Percentiles rank a stretch among this genome's conserved stretches.
These are phyloP conservation scores for Pyrus betulifolia DNA, from an alignment of 306 rosid genomes.

Conservation along the genomic window DNA sequence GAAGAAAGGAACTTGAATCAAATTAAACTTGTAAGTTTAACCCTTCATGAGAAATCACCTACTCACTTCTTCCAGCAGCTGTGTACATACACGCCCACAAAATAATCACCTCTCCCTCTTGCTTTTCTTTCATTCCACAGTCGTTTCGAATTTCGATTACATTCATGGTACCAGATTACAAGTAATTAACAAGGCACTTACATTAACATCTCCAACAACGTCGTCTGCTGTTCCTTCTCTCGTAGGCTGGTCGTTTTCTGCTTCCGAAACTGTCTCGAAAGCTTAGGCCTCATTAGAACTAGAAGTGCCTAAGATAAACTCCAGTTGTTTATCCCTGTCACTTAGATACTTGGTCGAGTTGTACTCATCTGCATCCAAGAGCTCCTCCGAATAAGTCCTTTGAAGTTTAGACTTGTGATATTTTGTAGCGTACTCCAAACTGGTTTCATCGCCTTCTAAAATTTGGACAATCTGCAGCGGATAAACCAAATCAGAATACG, in stretches of 20 bases:
- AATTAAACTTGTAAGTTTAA: background rate
- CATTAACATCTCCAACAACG: background rate
- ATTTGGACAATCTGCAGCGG: slow-evolving; percentile 48
- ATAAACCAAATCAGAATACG: background rate
- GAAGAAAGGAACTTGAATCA: background rate
- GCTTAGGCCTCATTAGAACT: slow-evolving; percentile 13
- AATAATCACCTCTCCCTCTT: no score
- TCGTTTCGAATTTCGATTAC: background rate
- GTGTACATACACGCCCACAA: background rate
- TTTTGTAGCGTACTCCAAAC: slow-evolving; percentile 25
- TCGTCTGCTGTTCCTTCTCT: background rate
- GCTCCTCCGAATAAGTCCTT: slow-evolving; percentile 75
- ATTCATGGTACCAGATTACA: background rate
- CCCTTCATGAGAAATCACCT: background rate
- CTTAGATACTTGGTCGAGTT: slow-evolving; percentile 63
- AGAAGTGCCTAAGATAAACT: slow-evolving; percentile 37
- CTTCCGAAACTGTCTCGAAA: background rate
- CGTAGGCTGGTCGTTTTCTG: background rate
- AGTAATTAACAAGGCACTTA: background rate
- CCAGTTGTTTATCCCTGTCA: slow-evolving; percentile 45
- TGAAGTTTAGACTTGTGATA: slow-evolving; percentile 47
- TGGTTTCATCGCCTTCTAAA: slow-evolving; percentile 46
- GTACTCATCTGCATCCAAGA: slow-evolving; percentile 75
- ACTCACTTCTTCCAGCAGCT: background rate
- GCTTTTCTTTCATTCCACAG: background rate